These are phyloP conservation scores for Teunomyces lycoperdinae DNA, from an alignment of 805 yeast species.

Conservation along the genomic window DNA sequence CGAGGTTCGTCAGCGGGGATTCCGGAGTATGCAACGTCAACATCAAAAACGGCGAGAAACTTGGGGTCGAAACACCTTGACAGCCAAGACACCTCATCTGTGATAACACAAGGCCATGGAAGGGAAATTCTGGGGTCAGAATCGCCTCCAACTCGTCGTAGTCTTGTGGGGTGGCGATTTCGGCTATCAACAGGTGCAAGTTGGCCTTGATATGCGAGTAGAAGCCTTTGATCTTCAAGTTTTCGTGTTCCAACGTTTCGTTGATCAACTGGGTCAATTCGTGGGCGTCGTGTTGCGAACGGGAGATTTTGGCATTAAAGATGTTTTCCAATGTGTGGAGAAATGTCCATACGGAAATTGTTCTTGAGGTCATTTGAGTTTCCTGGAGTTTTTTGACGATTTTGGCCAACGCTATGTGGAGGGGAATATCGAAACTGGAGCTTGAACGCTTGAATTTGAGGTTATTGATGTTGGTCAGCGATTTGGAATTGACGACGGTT, in stretches of 20 bases:
- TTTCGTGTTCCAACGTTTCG: constrained; percentile 74
- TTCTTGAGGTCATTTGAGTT: constrained; percentile 50
- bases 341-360: constrained; percentile 76
- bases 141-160: constrained; percentile 11
- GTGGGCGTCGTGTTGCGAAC: constrained; percentile 93
- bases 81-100: constrained; percentile 72
- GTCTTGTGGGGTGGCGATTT: constrained; percentile 9
- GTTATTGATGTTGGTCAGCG: not conserved
- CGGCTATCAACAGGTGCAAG: constrained; percentile 5
- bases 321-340: constrained; percentile 69
- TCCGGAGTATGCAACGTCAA: constrained; percentile 76
- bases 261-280: constrained; percentile 80
- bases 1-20: constrained; percentile 41
- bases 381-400: constrained; percentile 59
- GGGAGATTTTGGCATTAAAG: constrained; percentile 69
- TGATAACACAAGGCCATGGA: constrained; percentile 63
- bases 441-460: constrained; percentile 13
- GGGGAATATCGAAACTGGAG: constrained; percentile 37
- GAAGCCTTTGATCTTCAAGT: constrained; percentile 38
- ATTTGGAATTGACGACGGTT: constrained; percentile 7
- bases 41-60: constrained; percentile 61
- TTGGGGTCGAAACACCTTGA: constrained; percentile 55
- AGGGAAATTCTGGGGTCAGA: constrained; percentile 65
- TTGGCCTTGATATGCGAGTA: constrained; percentile 12
- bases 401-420: constrained; percentile 57